phyloP scores from a whole-genome alignment of 129 eudicot genomes.

The Pseudognaphalium luteoalbum region DNA sequence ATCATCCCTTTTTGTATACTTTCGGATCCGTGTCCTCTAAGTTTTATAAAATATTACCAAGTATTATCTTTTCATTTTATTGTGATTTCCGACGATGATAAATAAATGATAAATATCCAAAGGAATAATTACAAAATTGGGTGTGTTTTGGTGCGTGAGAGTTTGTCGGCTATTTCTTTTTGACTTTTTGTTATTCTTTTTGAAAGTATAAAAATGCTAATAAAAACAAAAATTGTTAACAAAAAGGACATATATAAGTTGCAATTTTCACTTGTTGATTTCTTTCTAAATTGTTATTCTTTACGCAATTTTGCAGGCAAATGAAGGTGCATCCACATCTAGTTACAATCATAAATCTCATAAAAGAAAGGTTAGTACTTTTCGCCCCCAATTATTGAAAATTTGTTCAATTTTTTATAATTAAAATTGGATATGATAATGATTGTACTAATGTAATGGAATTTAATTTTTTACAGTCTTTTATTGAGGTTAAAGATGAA shows the following conservation, averaged over 20 bases:
- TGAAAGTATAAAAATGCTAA: background rate
- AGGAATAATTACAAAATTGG: slow-evolving; percentile 21
- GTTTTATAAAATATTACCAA: too few species aligned
- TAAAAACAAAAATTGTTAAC: background rate
- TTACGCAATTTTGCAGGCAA: slow-evolving; percentile 37
- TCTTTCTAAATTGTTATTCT: background rate
- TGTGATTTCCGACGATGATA: background rate
- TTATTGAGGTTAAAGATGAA: slow-evolving; percentile 53
- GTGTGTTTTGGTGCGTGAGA: slow-evolving; percentile 34
- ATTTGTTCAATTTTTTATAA: background rate
- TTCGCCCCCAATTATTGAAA: too few species aligned
- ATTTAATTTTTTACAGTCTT: slow-evolving; percentile 29
- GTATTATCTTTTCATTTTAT: too few species aligned
- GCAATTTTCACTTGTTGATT: background rate
- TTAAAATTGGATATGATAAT: too few species aligned
- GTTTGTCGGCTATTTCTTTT: slow-evolving; percentile 37
- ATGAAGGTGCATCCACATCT: slow-evolving; percentile 37
- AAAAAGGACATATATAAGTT: background rate
- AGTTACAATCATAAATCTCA: slow-evolving; percentile 36
- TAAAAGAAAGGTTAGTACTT: slow-evolving; percentile 40
- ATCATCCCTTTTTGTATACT: background rate
- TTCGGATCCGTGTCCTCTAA: background rate
- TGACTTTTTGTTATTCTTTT: slow-evolving; percentile 12
- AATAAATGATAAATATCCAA: background rate
- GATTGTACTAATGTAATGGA: background rate